Base-by-base conservation (phyloP, 2,329 filamentous ascomycete genomes). In the Fusarium nanum region DNA sequence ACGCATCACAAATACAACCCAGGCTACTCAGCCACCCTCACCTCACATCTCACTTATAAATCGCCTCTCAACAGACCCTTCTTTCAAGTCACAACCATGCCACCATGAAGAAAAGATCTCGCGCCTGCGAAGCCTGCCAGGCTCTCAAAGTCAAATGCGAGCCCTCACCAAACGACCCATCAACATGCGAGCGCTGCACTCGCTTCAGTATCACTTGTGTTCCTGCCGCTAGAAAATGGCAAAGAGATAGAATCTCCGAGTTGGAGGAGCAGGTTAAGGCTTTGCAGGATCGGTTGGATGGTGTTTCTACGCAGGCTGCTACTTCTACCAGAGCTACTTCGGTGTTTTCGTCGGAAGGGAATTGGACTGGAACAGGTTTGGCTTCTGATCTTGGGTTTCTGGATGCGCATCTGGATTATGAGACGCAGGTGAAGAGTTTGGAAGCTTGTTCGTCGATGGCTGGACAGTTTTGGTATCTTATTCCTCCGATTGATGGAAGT, bases 101-200 rank as follows among this genome's bases (percentile, higher is more conserved):
- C 40, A 40, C 27, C 55, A 70, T 70, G 66, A 50, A 28, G 27
- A 69, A 69, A 45, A 66, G 67, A 56, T 66, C 48, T 46, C 67
- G 66, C 16, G 67, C 67, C 28, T 70, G 67, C 40, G 67, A 70
- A 56, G 61, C 65, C 44, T 70, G 67, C 4, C 66, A 70, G 34
- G 56, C 60, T 22, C 60, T 70, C 27, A 70, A 70, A 47, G 53
- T 70, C 52, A 70, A 66, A 40, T 70, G 67, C 56, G 61, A 70
- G 4, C 61, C 34, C n/a, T 56, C 55, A 1, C 11, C 59, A 1
- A 32, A 32, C 12, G 48, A 54, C 13, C 27, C 30, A 23, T 52
- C 52, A 3, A 20, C 49, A 16, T 70, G 67, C 54, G 66, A 66
- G 20, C 52, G 67, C 45, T 69, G 67, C 12, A 46, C 40, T 20